These are phyloP conservation scores for Mycena maculata DNA, from an alignment of 768 basidiomycete genomes.

Conservation along the genomic window DNA sequence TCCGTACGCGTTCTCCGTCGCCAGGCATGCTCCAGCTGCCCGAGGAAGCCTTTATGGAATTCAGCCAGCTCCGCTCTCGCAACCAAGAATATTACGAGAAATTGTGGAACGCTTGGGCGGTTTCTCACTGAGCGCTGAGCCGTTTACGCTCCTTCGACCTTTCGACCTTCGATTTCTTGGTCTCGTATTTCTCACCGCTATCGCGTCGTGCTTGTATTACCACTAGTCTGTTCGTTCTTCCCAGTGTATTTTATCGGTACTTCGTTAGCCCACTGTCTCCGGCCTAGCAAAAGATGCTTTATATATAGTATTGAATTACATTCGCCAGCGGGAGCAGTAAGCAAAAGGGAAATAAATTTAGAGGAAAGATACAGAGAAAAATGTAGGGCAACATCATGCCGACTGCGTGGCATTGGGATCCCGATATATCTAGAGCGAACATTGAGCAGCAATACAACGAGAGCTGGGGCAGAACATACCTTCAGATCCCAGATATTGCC, in stretches of 20 bases:
- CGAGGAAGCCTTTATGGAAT: slow-evolving; percentile 67
- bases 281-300: background rate
- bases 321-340: slow-evolving; percentile 17
- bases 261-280: slow-evolving; percentile 10
- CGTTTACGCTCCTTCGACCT: background rate
- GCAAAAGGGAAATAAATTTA: slow-evolving; percentile 29
- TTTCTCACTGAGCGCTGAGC: slow-evolving; percentile 13
- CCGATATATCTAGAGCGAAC: slow-evolving; percentile 55
- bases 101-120: slow-evolving; percentile 60
- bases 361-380: slow-evolving; percentile 12
- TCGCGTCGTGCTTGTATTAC: slow-evolving; percentile 32
- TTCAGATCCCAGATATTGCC: slow-evolving; percentile 83
- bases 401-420: slow-evolving; percentile 51
- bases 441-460: background rate
- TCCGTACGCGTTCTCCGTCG: slow-evolving; percentile 44
- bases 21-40: slow-evolving; percentile 76
- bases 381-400: slow-evolving; percentile 22
- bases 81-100: slow-evolving; percentile 67
- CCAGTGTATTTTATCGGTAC: background rate
- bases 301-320: slow-evolving; percentile 27
- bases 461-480: slow-evolving; percentile 51
- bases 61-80: slow-evolving; percentile 62
- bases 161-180: background rate
- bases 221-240: slow-evolving; percentile 23
- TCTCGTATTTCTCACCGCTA: slow-evolving; percentile 25